Conservation (phyloP, 1,284 basidiomycete species). For the Naganishia sp. region DNA sequence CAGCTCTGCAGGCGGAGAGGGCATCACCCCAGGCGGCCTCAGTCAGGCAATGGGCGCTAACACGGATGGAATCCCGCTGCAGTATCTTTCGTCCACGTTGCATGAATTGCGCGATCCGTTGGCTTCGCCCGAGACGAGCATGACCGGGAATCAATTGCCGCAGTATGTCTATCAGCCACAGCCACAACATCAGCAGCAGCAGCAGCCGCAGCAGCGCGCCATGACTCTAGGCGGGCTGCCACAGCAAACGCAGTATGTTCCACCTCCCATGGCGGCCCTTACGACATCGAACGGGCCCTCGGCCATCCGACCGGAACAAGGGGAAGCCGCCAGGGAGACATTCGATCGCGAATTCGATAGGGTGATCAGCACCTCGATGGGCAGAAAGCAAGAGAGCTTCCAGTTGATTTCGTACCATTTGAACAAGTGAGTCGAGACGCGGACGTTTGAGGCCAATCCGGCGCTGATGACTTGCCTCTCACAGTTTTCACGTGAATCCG, state of each 20-base stretch:
- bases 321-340: slow-evolving; percentile 36
- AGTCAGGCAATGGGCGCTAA: background rate
- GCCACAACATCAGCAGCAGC: slow-evolving; percentile 17
- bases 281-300: slow-evolving; percentile 12
- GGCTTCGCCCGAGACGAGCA: slow-evolving; percentile 12
- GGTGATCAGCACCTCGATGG: slow-evolving; percentile 9
- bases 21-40: slow-evolving; percentile 10
- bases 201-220: slow-evolving; percentile 1
- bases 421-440: slow-evolving; percentile 61
- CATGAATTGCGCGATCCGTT: slow-evolving; percentile 21
- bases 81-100: slow-evolving; percentile 26
- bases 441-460: slow-evolving; percentile 41
- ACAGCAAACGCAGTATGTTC: slow-evolving; percentile 1
- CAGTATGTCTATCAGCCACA: slow-evolving; percentile 5
- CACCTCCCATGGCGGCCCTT: background rate
- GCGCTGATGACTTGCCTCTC: slow-evolving; percentile 42
- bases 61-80: slow-evolving; percentile 13
- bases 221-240: background rate
- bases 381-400: slow-evolving; percentile 28
- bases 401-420: slow-evolving; percentile 69
- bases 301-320: slow-evolving; percentile 16
- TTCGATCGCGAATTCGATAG: slow-evolving; percentile 27
- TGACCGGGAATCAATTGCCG: slow-evolving; percentile 5
- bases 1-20: slow-evolving; percentile 1
- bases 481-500: slow-evolving; percentile 55